phyloP scores from a whole-genome alignment of 2,329 filamentous ascomycete genomes.

The Claviceps purpurea region DNA sequence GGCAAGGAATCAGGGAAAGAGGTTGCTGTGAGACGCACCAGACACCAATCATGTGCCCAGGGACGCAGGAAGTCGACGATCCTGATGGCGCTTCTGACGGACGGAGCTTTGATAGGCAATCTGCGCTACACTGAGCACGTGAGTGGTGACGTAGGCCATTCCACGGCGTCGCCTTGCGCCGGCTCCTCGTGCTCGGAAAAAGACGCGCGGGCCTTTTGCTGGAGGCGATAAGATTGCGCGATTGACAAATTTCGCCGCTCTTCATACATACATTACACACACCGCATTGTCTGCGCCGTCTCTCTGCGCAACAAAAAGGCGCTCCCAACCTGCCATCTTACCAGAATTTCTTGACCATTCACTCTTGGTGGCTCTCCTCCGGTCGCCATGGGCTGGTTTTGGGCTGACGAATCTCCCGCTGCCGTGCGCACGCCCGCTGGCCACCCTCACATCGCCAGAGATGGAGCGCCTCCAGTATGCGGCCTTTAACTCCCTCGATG shows the following conservation, averaged over 20 bases:
- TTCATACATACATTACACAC: neutral
- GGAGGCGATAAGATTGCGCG: slow-evolving; percentile 2
- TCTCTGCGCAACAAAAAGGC: neutral
- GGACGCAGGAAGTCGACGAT: neutral
- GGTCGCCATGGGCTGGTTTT: slow-evolving; percentile 47
- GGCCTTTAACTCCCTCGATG: neutral
- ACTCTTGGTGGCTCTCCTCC: neutral
- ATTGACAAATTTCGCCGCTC: neutral
- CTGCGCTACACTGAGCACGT: neutral
- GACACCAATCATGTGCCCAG: neutral
- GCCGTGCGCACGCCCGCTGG: slow-evolving; percentile 20
- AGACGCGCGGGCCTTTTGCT: neutral
- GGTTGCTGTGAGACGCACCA: neutral
- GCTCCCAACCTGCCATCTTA: neutral
- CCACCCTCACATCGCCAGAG: slow-evolving; percentile 17
- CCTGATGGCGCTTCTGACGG: neutral
- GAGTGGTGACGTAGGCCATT: slow-evolving; percentile 10
- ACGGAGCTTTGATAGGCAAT: too few species aligned
- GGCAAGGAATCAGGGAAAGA: neutral
- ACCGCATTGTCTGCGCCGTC: neutral
- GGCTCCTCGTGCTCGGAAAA: neutral
- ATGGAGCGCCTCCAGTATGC: slow-evolving; percentile 21
- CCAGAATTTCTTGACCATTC: neutral
- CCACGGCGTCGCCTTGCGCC: neutral
- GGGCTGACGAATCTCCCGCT: slow-evolving; percentile 36